These are phyloP conservation scores for Podospora conica DNA, from an alignment of 495 filamentous ascomycete species.

Conservation along the genomic window DNA sequence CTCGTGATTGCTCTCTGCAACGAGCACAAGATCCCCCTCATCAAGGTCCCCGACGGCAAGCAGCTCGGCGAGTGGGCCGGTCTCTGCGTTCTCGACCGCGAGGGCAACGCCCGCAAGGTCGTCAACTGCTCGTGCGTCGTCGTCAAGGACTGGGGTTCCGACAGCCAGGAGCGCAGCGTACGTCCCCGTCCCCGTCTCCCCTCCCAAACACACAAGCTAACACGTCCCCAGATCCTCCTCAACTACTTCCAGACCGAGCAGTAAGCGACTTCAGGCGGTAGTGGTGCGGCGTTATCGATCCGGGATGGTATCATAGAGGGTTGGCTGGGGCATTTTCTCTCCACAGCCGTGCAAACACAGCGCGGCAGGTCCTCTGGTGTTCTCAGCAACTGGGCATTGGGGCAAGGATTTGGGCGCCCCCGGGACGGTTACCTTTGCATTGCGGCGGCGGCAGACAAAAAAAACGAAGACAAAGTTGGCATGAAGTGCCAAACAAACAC, in stretches of 20 bases:
- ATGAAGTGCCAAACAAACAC: neutral
- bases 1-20: constrained; percentile 94
- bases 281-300: constrained; percentile 12
- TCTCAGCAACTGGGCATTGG: constrained; percentile 33
- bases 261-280: constrained; percentile 29
- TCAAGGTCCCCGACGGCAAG: constrained; percentile 99
- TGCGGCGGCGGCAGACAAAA: constrained; percentile 30
- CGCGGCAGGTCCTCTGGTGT: constrained; percentile 25
- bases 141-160: constrained; percentile 98
- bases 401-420: constrained; percentile 23
- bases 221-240: constrained; percentile 68
- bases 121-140: constrained; percentile 99
- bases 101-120: constrained; percentile 98
- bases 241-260: constrained; percentile 96
- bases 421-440: constrained; percentile 24
- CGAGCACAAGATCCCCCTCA: constrained; percentile 98
- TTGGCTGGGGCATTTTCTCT: constrained; percentile 24
- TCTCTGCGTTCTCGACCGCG: constrained; percentile 96
- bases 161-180: constrained; percentile 78
- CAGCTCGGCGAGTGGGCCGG: constrained; percentile 99
- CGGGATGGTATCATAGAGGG: constrained; percentile 28
- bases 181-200: neutral
- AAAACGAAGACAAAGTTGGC: constrained; percentile 9
- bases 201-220: neutral
- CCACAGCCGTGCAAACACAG: constrained; percentile 14